Evolutionary conservation across 805 yeast genomes (phyloP).

Genomic region (Candida morakotiae): DNA sequence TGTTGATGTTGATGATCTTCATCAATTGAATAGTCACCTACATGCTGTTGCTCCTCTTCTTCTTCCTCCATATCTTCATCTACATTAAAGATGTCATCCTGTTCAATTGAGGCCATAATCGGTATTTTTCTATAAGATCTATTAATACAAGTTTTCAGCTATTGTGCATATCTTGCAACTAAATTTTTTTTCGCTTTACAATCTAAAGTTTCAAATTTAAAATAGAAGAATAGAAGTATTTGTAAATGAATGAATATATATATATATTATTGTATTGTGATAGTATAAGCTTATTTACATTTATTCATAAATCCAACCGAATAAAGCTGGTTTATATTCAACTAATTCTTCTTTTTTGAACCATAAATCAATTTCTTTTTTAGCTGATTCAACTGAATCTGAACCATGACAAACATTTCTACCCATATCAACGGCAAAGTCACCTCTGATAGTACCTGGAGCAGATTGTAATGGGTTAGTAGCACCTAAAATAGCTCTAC

Average conservation of each 20-base stretch:
- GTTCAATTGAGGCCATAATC: constrained; percentile 13
- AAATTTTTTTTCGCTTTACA: too few relatives aligned
- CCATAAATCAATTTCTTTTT: constrained; percentile 95
- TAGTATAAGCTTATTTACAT: too few relatives aligned
- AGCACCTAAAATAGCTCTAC: constrained; percentile 97
- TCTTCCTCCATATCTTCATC: constrained; percentile 13
- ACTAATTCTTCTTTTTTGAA: constrained; percentile 96
- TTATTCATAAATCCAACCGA: constrained; percentile 94
- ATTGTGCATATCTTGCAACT: too few relatives aligned
- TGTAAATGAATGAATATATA: too few relatives aligned
- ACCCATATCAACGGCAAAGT: constrained; percentile 97
- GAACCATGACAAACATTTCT: constrained; percentile 99
- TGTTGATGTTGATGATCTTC: constrained; percentile 12
- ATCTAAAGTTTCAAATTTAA: too few relatives aligned
- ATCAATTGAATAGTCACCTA: constrained; percentile 5
- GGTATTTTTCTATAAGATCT: background rate
- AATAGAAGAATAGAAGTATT: too few relatives aligned
- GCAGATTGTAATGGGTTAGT: constrained; percentile 97
- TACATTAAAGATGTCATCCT: constrained; percentile 24
- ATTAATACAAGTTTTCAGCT: too few relatives aligned
- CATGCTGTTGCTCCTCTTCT: constrained; percentile 14
- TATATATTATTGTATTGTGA: too few relatives aligned
- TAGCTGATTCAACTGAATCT: constrained; percentile 96
- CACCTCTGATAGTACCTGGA: constrained; percentile 99
- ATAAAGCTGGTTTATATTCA: constrained; percentile 81